Evolutionary conservation across 2,329 filamentous ascomycete species (phyloP).

Genomic region (Alternaria tenuissima): DNA sequence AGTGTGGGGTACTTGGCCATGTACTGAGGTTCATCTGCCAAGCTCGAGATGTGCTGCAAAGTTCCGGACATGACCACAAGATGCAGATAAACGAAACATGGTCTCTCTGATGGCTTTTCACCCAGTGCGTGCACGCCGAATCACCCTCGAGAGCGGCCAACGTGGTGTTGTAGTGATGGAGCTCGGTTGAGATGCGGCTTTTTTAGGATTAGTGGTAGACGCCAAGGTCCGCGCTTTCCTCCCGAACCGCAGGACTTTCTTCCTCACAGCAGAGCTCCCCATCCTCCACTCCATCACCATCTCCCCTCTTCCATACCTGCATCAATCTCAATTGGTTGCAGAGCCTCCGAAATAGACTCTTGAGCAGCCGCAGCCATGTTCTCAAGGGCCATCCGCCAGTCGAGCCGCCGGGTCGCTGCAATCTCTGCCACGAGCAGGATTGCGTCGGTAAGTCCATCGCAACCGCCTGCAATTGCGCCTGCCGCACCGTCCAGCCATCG

Average conservation of each 20-base stretch:
- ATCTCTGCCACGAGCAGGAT: conserved; percentile 91
- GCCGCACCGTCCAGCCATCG: conserved; percentile 44
- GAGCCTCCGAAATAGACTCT: conserved; percentile 52
- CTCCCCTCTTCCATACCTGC: conserved; percentile 52
- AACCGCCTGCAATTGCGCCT: conserved; percentile 52
- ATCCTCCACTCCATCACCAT: conserved; percentile 50
- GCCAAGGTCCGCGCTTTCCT: conserved; percentile 39
- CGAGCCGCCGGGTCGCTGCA: conserved; percentile 92
- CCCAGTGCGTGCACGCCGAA: not conserved
- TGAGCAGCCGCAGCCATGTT: conserved; percentile 75
- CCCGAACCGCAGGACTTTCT: conserved; percentile 42
- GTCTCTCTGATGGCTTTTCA: rapidly evolving
- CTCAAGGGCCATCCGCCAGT: conserved; percentile 97
- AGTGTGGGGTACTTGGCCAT: not conserved
- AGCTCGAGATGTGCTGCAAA: not conserved
- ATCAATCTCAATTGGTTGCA: conserved; percentile 56
- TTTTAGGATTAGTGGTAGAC: conserved; percentile 31
- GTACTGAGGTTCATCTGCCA: not conserved
- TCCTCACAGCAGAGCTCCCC: conserved; percentile 43
- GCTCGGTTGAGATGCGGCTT: conserved; percentile 21
- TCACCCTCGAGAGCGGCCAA: not conserved
- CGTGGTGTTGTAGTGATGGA: conserved; percentile 4
- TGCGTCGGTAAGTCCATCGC: conserved; percentile 83
- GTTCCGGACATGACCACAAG: too few relatives aligned
- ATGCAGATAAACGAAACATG: not conserved